Percentiles rank a stretch among this genome's conserved stretches.
Evolutionary conservation across 495 filamentous ascomycete species (phyloP).

Genomic region (Daldinia grandis): DNA sequence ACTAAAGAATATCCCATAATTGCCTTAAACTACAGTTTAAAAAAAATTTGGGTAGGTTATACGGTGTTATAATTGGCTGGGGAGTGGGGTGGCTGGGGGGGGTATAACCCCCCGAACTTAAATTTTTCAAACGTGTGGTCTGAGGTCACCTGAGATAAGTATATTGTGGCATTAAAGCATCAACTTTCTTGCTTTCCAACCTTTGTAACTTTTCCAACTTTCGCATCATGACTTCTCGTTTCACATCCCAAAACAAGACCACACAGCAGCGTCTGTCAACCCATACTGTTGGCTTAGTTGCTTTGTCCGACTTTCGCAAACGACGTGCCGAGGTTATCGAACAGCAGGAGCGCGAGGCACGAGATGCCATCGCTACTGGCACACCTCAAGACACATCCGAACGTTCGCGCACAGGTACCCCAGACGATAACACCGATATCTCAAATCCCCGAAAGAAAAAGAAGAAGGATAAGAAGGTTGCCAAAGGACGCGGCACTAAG

Average conservation of each 20-base stretch:
- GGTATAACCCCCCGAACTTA: too few relatives aligned
- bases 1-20: too few relatives aligned
- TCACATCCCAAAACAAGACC: constrained; percentile 80
- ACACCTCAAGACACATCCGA: constrained; percentile 48
- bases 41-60: too few relatives aligned
- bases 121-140: too few relatives aligned
- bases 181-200: background rate
- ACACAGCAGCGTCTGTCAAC: constrained; percentile 91
- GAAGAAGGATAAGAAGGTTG: constrained; percentile 43
- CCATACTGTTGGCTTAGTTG: constrained; percentile 91
- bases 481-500: constrained; percentile 40
- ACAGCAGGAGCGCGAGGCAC: constrained; percentile 84
- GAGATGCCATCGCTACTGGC: constrained; percentile 66
- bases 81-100: too few relatives aligned
- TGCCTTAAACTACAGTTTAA: too few relatives aligned
- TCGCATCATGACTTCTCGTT: constrained; percentile 61
- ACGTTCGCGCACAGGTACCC: constrained; percentile 52
- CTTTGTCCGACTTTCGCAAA: constrained; percentile 95
- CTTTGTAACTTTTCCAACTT: background rate
- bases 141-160: too few relatives aligned
- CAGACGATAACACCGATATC: constrained; percentile 44
- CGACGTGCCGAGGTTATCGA: constrained; percentile 93
- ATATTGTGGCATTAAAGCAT: background rate
- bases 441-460: constrained; percentile 52
- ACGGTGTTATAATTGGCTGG: too few relatives aligned